Base-by-base conservation (phyloP, 73 alveolate species). In the Diophrys appendiculata region DNA sequence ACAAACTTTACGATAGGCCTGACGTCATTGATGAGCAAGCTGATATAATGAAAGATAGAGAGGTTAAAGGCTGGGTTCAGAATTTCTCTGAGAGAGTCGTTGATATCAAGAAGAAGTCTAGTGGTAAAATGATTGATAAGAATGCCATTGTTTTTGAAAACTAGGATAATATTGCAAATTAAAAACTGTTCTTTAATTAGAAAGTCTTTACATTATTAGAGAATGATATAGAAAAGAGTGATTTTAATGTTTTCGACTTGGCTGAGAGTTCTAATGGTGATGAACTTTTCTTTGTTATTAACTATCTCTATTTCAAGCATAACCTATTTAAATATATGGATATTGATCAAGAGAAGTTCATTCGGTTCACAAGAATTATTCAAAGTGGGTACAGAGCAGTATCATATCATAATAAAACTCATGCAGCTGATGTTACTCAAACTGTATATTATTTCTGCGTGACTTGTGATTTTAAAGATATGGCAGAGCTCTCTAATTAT, bases 401-500 rank as follows among this genome's bases (percentile, higher is more conserved):
- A 0, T 60, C 88, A 0, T 79, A 79, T 69, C 88, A 79, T 69
- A 79, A 79, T 72, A 43, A 52, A 8, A 79, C 80, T 0, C 88
- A 79, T 33, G 88, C 88, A 23, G 54, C 80, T 29, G 88, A 79
- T 55, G 88, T 79, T 26, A 30, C 76, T 8, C 77, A 76, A 65
- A 76, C 85, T 76, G 69, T 60, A 24, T 76, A 76, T 29, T 64
- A 76, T 27, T 76, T 76, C 56, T 33, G 55, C 25, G 69, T 69
- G 23, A 33, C 72, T 0, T 56, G 85, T n/a, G 34, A 76, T 13
- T 76, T 76, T 77, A 56, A 52, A 32, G 77, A 76, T 0, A 76
- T n/a, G 52, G 85, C 70, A 23, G 30, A 29, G 52, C 27, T 76
- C 76, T 29, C 85, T 18, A 72, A 76, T 34, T 72, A 33, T 11